These are phyloP conservation scores for Xylaria venustula DNA, from an alignment of 495 filamentous ascomycete genomes.

Conservation along the genomic window DNA sequence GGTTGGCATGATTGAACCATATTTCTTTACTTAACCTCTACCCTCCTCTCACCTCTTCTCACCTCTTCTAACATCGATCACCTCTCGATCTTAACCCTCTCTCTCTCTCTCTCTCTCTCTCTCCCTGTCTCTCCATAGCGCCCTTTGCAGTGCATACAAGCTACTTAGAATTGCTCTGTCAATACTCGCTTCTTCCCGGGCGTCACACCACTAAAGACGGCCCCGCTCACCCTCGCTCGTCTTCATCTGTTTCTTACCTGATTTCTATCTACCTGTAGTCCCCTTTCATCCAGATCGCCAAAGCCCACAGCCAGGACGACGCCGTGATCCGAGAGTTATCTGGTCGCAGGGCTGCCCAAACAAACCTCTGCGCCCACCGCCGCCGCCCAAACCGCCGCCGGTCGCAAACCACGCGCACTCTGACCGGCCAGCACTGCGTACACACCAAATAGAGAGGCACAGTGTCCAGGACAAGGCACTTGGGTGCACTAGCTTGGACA, in stretches of 20 bases:
- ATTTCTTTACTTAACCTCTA: neutral
- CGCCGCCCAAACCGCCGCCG: neutral
- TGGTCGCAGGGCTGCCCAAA: conserved; percentile 8
- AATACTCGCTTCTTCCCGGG: neutral
- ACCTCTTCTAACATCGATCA: too few species aligned
- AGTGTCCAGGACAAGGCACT: conserved; percentile 9
- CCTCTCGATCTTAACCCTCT: too few species aligned
- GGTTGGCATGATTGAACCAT: neutral
- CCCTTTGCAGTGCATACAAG: too few species aligned
- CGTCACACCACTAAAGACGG: neutral
- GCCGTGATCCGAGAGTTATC: neutral
- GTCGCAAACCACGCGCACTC: conserved; percentile 9
- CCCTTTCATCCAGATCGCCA: neutral
- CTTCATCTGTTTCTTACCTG: neutral
- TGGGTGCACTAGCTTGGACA: conserved; percentile 6
- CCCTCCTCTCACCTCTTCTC: neutral
- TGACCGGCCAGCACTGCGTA: conserved; percentile 6
- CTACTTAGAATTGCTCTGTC: too few species aligned
- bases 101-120: neutral
- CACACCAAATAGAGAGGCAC: conserved; percentile 5
- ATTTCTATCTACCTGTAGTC: too few species aligned
- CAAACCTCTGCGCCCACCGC: conserved; percentile 1
- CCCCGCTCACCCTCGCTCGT: neutral
- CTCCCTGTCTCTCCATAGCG: neutral
- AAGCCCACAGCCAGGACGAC: neutral